Evolutionary conservation across 2,329 filamentous ascomycete genomes (phyloP).

Genomic region (Colletotrichum chlorophyti): DNA sequence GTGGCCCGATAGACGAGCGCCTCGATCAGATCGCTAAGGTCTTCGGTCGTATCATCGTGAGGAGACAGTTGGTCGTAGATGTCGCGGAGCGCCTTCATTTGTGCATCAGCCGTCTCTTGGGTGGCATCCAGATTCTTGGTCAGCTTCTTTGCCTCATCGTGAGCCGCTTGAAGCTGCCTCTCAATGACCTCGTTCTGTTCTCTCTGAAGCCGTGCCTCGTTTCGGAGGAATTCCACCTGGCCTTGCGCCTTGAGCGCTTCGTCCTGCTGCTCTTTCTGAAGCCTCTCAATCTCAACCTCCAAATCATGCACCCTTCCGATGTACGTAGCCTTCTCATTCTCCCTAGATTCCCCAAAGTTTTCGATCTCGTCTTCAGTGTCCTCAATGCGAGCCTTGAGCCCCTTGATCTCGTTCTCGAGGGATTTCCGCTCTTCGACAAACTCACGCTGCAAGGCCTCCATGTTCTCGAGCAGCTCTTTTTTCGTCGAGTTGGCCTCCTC

Average conservation of each 20-base stretch:
- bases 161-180: constrained; percentile 59
- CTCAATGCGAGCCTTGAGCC: constrained; percentile 78
- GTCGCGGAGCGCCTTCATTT: constrained; percentile 62
- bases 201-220: constrained; percentile 64
- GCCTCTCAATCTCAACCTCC: constrained; percentile 72
- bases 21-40: constrained; percentile 65
- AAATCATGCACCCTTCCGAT: constrained; percentile 74
- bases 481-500: constrained; percentile 92
- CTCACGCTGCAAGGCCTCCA: constrained; percentile 89
- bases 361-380: constrained; percentile 94
- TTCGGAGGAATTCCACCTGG: constrained; percentile 68
- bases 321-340: constrained; percentile 77
- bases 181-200: constrained; percentile 67
- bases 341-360: constrained; percentile 79
- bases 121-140: constrained; percentile 56
- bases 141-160: constrained; percentile 60
- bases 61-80: constrained; percentile 66
- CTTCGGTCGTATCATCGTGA: constrained; percentile 58
- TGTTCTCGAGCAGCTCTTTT: constrained; percentile 90
- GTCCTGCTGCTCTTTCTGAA: constrained; percentile 63
- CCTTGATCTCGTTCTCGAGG: constrained; percentile 80
- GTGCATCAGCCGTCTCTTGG: constrained; percentile 58
- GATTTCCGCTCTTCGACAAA: constrained; percentile 85
- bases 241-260: constrained; percentile 65
- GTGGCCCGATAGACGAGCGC: constrained; percentile 63